Evolutionary conservation across 2,329 filamentous ascomycete genomes (phyloP).

Genomic region (Cytospora piceae): DNA sequence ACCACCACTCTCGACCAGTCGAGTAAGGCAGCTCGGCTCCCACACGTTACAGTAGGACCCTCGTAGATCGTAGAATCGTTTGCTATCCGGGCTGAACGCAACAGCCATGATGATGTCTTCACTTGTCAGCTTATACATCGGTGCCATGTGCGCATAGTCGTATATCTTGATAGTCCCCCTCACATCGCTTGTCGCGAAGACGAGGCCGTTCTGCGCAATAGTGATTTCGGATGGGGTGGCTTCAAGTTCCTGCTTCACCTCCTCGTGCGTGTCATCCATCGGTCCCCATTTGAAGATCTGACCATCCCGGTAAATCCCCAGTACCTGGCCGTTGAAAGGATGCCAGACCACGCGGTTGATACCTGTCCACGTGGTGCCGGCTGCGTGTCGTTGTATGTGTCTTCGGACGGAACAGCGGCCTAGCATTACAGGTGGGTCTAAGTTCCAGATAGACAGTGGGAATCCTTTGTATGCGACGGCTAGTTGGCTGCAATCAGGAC

Average conservation of each 20-base stretch:
- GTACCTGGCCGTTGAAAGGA: constrained; percentile 31
- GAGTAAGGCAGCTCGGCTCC: constrained; percentile 33
- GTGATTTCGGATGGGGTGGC: constrained; percentile 15
- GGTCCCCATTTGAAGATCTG: constrained; percentile 36
- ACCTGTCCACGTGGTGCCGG: constrained; percentile 6
- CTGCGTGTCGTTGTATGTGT: constrained; percentile 12
- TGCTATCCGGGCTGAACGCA: constrained; percentile 31
- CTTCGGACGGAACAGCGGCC: constrained; percentile 30
- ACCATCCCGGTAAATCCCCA: constrained; percentile 34
- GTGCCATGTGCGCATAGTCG: constrained; percentile 29
- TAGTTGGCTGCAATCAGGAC: constrained; percentile 18
- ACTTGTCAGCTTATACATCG: constrained; percentile 32
- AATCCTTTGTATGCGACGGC: constrained; percentile 22
- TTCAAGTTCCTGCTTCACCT: constrained; percentile 27
- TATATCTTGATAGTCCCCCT: constrained; percentile 33
- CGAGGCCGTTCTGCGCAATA: constrained; percentile 30
- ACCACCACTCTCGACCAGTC: constrained; percentile 22
- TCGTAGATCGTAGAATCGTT: constrained; percentile 33
- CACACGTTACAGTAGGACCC: constrained; percentile 34
- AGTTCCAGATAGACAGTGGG: constrained; percentile 20
- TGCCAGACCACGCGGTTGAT: constrained; percentile 33
- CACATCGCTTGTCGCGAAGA: constrained; percentile 32
- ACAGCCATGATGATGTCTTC: constrained; percentile 30
- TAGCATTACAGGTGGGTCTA: constrained; percentile 32
- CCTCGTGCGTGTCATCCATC: constrained; percentile 32